These are phyloP conservation scores for Umbelopsis sp. DNA, from an alignment of 192 early-diverging fungal genomes.

Conservation along the genomic window DNA sequence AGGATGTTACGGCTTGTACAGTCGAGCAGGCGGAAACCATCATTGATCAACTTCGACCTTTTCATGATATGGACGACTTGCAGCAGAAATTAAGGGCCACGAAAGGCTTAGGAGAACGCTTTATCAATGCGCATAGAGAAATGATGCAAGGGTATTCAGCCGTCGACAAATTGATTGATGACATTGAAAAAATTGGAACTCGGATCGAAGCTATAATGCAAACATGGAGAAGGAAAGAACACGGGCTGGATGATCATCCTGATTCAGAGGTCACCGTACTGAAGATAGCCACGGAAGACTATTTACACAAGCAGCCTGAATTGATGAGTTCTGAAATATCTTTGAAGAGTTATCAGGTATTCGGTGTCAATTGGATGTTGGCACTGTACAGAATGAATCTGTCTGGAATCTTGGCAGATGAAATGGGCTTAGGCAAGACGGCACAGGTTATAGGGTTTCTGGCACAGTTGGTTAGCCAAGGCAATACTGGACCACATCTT, in stretches of 20 bases:
- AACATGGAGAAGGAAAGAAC: constrained; percentile 46
- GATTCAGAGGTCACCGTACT: background rate
- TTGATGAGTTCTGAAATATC: constrained; percentile 60
- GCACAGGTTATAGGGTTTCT: constrained; percentile 88
- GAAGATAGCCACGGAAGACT: constrained; percentile 42
- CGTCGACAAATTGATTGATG: constrained; percentile 59
- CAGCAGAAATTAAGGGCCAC: constrained; percentile 50
- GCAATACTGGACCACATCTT: constrained; percentile 66
- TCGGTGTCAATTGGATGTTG: constrained; percentile 85
- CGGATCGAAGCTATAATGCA: constrained; percentile 49
- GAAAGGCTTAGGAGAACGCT: constrained; percentile 52
- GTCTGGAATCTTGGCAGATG: constrained; percentile 77
- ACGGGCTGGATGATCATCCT: background rate
- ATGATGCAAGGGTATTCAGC: constrained; percentile 64
- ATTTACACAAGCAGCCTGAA: constrained; percentile 57
- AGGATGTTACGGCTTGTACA: constrained; percentile 28
- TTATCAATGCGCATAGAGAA: constrained; percentile 55
- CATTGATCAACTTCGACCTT: constrained; percentile 50
- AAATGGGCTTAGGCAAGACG: constrained; percentile 95
- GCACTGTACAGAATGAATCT: constrained; percentile 70
- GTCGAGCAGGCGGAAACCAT: constrained; percentile 1
- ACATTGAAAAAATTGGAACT: constrained; percentile 59
- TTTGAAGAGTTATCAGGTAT: constrained; percentile 85
- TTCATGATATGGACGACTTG: constrained; percentile 53
- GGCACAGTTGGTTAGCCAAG: constrained; percentile 53